phyloP scores from a whole-genome alignment of 2,329 filamentous ascomycete species.

The Triangularia setosa region DNA sequence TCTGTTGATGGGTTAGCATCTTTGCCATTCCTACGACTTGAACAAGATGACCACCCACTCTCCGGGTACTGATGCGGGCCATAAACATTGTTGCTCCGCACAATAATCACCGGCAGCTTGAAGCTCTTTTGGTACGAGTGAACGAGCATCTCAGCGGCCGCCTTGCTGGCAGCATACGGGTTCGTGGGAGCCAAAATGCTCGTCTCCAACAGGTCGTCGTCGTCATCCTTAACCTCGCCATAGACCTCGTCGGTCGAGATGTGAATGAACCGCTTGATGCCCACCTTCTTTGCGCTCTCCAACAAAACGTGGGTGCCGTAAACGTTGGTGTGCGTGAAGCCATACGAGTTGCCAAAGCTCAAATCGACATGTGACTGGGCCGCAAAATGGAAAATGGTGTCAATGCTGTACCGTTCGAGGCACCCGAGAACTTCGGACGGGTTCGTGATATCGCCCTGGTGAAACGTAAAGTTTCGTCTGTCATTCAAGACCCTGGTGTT shows the following conservation, averaged over 20 bases:
- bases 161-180: conserved; percentile 77
- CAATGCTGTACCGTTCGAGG: conserved; percentile 67
- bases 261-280: conserved; percentile 71
- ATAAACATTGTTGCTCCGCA: conserved; percentile 81
- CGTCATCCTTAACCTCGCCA: conserved; percentile 70
- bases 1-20: conserved; percentile 48
- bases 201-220: conserved; percentile 67
- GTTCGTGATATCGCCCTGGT: conserved; percentile 74
- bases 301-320: conserved; percentile 80
- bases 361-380: conserved; percentile 82
- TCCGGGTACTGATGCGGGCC: conserved; percentile 81
- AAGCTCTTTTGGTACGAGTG: conserved; percentile 82
- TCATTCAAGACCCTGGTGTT: conserved; percentile 68
- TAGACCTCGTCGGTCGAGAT: conserved; percentile 85
- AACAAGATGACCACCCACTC: conserved; percentile 50
- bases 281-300: conserved; percentile 69
- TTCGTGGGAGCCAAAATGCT: conserved; percentile 77
- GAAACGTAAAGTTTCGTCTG: conserved; percentile 71
- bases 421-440: conserved; percentile 66
- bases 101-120: conserved; percentile 74
- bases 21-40: neutral
- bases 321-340: conserved; percentile 78
- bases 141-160: conserved; percentile 81
- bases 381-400: conserved; percentile 79
- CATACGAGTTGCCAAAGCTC: conserved; percentile 77